phyloP scores from a whole-genome alignment of 129 eudicot genomes.

The Heracleum sosnowskyi region DNA sequence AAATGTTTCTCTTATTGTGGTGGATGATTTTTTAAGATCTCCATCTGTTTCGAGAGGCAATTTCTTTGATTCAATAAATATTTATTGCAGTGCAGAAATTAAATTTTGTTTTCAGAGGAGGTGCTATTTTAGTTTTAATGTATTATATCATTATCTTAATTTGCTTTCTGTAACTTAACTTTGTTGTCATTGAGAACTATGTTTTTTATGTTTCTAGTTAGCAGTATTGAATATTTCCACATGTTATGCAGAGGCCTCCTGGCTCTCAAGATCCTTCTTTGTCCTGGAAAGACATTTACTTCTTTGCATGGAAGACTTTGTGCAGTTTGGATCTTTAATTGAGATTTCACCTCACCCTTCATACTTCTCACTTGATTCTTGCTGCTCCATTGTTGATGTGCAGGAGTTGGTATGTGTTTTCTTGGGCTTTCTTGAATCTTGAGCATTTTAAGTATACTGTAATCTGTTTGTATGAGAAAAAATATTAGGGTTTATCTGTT shows the following conservation, averaged over 20 bases:
- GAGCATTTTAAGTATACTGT: neutral
- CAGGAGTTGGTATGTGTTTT: slow-evolving; percentile 42
- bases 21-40: neutral
- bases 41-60: neutral
- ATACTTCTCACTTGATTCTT: slow-evolving; percentile 43
- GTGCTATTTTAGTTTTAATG: neutral
- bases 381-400: slow-evolving; percentile 38
- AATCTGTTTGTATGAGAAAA: neutral
- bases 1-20: neutral
- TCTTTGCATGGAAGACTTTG: slow-evolving; percentile 52
- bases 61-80: neutral
- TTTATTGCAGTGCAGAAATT: neutral
- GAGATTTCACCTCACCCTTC: slow-evolving; percentile 23
- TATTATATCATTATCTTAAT: neutral
- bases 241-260: slow-evolving; percentile 29
- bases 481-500: neutral
- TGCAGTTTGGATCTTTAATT: slow-evolving; percentile 41
- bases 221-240: neutral
- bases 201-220: neutral
- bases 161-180: neutral
- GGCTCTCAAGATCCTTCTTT: slow-evolving; percentile 62
- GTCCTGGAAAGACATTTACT: slow-evolving; percentile 53
- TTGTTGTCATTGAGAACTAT: neutral
- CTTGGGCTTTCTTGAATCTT: neutral
- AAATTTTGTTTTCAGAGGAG: neutral